phyloP scores from a whole-genome alignment of 2,329 filamentous ascomycete genomes.

The Claviceps humidiphila region DNA sequence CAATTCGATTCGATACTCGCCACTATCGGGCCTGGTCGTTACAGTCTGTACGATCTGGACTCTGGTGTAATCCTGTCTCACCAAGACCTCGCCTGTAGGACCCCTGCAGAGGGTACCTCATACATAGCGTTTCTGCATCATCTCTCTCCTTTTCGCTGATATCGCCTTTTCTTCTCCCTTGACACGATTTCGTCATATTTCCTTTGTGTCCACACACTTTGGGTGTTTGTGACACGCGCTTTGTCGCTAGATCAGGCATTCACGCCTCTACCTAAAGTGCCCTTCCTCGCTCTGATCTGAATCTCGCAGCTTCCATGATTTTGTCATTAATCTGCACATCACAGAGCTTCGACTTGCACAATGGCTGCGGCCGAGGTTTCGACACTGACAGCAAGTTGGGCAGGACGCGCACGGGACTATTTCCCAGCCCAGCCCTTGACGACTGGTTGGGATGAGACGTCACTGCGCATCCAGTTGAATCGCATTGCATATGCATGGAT shows the following conservation, averaged over 20 bases:
- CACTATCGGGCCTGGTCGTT: background rate
- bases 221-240: too few species aligned
- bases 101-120: background rate
- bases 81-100: background rate
- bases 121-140: background rate
- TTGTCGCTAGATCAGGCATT: too few species aligned
- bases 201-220: too few species aligned
- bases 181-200: background rate
- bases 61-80: background rate
- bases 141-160: background rate
- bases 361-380: slow-evolving; percentile 42
- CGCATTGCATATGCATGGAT: slow-evolving; percentile 22
- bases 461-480: slow-evolving; percentile 21
- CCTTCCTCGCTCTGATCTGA: background rate
- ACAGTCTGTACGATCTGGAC: background rate
- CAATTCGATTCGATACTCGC: background rate
- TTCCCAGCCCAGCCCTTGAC: slow-evolving; percentile 20
- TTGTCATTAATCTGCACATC: slow-evolving; percentile 26
- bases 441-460: slow-evolving; percentile 14
- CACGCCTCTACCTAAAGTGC: too few species aligned
- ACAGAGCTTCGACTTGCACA: slow-evolving; percentile 33
- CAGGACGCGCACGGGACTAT: slow-evolving; percentile 26
- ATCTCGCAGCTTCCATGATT: slow-evolving; percentile 38
- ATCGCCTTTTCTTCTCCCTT: background rate
- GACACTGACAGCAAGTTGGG: slow-evolving; percentile 28